A percentile compares a stretch with the other conserved stretches of the same genome.
Evolutionary conservation across 192 early-diverging fungal species (phyloP).

Genomic region (Umbelopsis ramanniana): DNA sequence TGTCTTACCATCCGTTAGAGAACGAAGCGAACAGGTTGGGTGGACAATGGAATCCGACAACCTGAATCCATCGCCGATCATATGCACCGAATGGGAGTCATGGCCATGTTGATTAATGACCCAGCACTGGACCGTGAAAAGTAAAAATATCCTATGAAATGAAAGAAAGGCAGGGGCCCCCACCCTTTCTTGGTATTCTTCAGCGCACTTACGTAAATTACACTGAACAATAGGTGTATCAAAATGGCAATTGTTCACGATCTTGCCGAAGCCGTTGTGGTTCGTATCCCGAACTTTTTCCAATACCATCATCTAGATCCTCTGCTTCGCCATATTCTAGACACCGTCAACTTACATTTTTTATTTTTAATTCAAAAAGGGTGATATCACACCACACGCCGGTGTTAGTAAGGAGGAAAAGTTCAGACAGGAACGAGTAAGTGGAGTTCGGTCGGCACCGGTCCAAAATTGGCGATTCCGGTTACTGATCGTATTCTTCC

Average conservation of each 20-base stretch:
- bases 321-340: neutral
- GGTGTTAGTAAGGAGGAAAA: conserved; percentile 83
- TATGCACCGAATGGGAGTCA: conserved; percentile 94
- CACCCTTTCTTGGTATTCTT: conserved; percentile 1
- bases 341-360: neutral
- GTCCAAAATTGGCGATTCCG: neutral
- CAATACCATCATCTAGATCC: too few species aligned
- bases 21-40: conserved; percentile 94
- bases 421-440: conserved; percentile 65
- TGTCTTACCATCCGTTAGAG: conserved; percentile 44
- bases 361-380: conserved; percentile 44
- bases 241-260: conserved; percentile 97
- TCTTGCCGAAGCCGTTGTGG: conserved; percentile 82
- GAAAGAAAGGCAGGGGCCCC: too few species aligned
- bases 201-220: neutral
- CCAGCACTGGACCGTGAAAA: conserved; percentile 58
- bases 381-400: conserved; percentile 89
- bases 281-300: conserved; percentile 28
- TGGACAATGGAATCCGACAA: conserved; percentile 66
- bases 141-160: conserved; percentile 38
- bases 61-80: conserved; percentile 94
- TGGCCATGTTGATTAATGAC: conserved; percentile 86
- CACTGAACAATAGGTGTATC: conserved; percentile 56
- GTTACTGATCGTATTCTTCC: neutral
- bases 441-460: neutral